Conservation (phyloP, 495 filamentous ascomycete species). For the Penicillium arizonense region DNA sequence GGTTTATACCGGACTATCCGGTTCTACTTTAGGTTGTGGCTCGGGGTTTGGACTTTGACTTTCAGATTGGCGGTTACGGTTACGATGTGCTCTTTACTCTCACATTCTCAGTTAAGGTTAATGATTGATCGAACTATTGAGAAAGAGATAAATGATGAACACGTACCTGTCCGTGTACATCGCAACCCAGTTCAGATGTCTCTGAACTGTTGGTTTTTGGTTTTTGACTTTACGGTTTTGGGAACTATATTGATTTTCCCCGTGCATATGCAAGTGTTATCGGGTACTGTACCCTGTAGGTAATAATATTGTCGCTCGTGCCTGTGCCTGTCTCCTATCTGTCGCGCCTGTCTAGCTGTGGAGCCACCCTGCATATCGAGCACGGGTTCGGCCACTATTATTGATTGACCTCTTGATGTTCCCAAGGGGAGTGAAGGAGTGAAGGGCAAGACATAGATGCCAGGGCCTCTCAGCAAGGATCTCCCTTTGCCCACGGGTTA, state of each 20-base stretch:
- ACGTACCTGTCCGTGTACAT: too few species aligned
- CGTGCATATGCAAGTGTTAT: too few species aligned
- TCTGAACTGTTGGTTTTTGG: not conserved
- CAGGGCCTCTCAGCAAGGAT: not conserved
- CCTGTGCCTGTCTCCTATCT: not conserved
- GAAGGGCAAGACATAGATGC: not conserved
- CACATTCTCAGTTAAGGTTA: not conserved
- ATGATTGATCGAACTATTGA: not conserved
- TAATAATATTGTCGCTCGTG: constrained; percentile 5
- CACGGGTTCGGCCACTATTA: constrained; percentile 4
- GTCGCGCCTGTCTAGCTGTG: not conserved
- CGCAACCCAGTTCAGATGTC: too few species aligned
- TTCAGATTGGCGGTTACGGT: too few species aligned
- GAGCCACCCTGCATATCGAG: not conserved
- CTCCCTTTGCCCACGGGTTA: not conserved
- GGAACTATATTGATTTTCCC: too few species aligned
- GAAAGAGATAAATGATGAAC: too few species aligned
- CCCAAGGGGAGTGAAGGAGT: not conserved
- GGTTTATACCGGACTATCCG: too few species aligned
- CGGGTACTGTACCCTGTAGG: not conserved
- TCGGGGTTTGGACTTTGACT: too few species aligned
- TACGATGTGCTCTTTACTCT: not conserved
- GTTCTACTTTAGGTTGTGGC: too few species aligned
- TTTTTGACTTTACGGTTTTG: too few species aligned
- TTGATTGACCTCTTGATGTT: not conserved